phyloP scores from a whole-genome alignment of 495 filamentous ascomycete species.

The Penicillium riverlandense region DNA sequence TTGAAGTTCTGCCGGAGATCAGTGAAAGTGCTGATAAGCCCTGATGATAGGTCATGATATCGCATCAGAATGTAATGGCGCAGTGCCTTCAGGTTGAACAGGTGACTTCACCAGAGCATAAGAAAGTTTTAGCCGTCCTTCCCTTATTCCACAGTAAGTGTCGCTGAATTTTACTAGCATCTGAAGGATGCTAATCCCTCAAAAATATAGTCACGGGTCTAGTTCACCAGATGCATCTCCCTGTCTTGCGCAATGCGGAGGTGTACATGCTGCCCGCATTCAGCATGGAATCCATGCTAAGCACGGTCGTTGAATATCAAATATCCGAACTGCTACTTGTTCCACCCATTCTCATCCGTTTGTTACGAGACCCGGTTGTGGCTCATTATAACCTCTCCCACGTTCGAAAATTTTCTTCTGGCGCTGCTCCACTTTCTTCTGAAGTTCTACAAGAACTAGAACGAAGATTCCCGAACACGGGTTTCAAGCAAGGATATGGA shows the following conservation, averaged over 20 bases:
- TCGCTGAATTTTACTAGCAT: not conserved
- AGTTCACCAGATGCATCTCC: conserved; percentile 53
- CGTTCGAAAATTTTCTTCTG: conserved; percentile 45
- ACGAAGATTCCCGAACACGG: conserved; percentile 51
- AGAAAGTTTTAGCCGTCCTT: conserved; percentile 44
- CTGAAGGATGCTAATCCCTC: not conserved
- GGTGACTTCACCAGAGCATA: conserved; percentile 38
- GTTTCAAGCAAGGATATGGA: conserved; percentile 64
- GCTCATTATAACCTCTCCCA: conserved; percentile 51
- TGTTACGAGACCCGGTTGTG: conserved; percentile 57
- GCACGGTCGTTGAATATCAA: conserved; percentile 41
- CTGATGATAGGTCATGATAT: conserved; percentile 45
- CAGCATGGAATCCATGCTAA: conserved; percentile 49
- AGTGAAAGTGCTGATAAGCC: conserved; percentile 28
- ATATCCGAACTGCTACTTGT: conserved; percentile 58
- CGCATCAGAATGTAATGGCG: conserved; percentile 57
- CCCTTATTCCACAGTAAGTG: conserved; percentile 44
- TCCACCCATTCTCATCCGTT: conserved; percentile 61
- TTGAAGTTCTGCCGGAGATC: conserved; percentile 14
- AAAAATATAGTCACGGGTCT: conserved; percentile 43
- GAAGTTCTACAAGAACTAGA: conserved; percentile 54
- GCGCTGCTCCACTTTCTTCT: conserved; percentile 58
- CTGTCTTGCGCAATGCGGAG: conserved; percentile 47
- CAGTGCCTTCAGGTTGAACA: conserved; percentile 50
- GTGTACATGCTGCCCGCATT: conserved; percentile 55